These are phyloP conservation scores for Talaromyces marneffei DNA, from an alignment of 2,329 filamentous ascomycete genomes.

Conservation along the genomic window DNA sequence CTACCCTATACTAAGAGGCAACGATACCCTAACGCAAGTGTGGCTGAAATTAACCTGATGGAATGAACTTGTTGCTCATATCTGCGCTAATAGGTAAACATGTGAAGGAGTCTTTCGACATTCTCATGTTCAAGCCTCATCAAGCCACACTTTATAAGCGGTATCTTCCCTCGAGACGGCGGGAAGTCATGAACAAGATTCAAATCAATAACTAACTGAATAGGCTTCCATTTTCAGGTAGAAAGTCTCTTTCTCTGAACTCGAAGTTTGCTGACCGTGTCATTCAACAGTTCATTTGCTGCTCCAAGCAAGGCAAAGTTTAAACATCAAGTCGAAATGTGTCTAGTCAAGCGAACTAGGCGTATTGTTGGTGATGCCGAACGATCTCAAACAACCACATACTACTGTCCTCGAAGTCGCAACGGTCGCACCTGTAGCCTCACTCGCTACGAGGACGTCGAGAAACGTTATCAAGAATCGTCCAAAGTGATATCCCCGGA, in stretches of 20 bases:
- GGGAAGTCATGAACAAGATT: background rate
- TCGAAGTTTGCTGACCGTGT: background rate
- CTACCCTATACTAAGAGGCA: background rate
- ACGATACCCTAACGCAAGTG: background rate
- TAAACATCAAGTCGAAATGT: slow-evolving; percentile 13
- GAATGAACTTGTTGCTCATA: background rate
- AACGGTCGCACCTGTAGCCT: slow-evolving; percentile 14
- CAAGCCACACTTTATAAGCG: slow-evolving; percentile 4
- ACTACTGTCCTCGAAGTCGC: slow-evolving; percentile 17
- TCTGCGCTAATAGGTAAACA: background rate
- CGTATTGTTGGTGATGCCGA: slow-evolving; percentile 19
- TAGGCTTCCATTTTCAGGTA: background rate
- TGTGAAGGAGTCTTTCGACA: background rate
- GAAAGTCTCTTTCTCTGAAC: background rate
- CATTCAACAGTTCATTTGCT: background rate
- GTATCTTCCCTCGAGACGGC: background rate
- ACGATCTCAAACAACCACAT: slow-evolving; percentile 20
- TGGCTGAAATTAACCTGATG: slow-evolving; percentile 1
- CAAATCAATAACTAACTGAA: background rate
- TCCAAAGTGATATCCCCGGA: background rate
- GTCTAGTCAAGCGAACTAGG: slow-evolving; percentile 16
- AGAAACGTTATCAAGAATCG: slow-evolving; percentile 16
- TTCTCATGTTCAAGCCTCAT: background rate
- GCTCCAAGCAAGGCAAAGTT: background rate
- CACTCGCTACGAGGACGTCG: slow-evolving; percentile 15